Base-by-base conservation (phyloP, 495 filamentous ascomycete genomes). In the Cercophora samala region DNA sequence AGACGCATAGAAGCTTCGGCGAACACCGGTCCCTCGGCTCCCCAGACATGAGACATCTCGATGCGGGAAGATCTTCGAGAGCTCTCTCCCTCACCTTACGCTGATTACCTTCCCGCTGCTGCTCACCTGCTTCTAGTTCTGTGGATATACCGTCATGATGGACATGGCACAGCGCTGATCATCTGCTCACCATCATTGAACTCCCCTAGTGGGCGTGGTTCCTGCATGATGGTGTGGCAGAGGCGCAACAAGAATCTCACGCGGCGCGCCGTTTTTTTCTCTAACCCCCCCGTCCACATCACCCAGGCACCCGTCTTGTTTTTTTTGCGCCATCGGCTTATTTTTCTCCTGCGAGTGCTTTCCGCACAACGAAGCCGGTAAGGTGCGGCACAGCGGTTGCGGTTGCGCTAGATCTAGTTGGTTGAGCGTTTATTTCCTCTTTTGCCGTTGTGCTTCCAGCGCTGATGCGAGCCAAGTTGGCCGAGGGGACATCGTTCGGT, bases 1-100 rank as follows among this genome's bases (percentile, higher is more conserved):
- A 62, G 60, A 62, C 60, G 60, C 60, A 62, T 42, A 13, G 60
- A 62, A 62, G 60, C 60, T 46, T 62, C 60, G 60, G 60, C 60
- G 60, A 62, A 62, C 24, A 25, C 60, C 60, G 60, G 53, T 21
- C 53, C 53, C 53, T 56, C 53, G 53, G 53, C 53, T 56, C 53
- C 22, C 53, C 22, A 23, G 53, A 56, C 37, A 46, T 46, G 37
- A 46, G 13, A 46, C 15, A 9, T 46, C 37, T 46, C 37, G 6
- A 46, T 46, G 37, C 8, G 15, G 37, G 2, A 46, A 46, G 37
- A 46, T 46, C 37, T 11, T 46, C 37, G 37, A 46, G 2, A 3
- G 9, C 37, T 46, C 37, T 9, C 8, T 17, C 15, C 13, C 37
- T 46, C 37, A 46, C 37, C 37, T 46, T 46, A 46, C 37, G 37